A percentile compares a stretch with the other conserved stretches of the same genome.
These are phyloP conservation scores for Pestalotiopsis fici DNA, from an alignment of 2,329 filamentous ascomycete genomes.

Conservation along the genomic window DNA sequence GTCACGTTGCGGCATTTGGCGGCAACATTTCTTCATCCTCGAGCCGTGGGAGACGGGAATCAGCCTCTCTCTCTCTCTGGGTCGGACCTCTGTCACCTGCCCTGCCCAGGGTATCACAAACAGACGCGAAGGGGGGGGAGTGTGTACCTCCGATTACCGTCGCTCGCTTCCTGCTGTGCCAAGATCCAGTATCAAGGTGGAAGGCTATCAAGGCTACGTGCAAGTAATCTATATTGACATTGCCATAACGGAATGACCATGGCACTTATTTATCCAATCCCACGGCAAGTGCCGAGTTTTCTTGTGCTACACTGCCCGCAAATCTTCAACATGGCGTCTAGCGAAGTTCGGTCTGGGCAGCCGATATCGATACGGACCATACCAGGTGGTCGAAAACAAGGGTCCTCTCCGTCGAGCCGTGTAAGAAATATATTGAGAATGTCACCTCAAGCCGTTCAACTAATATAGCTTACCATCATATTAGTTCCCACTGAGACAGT, in stretches of 20 bases:
- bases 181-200: neutral
- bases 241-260: neutral
- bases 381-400: neutral
- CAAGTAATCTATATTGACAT: neutral
- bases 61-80: too few relatives aligned
- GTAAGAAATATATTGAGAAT: constrained; percentile 3
- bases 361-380: constrained; percentile 2
- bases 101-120: too few relatives aligned
- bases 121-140: too few relatives aligned
- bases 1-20: too few relatives aligned
- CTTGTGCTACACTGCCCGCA: neutral
- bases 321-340: neutral
- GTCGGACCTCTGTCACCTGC: too few relatives aligned
- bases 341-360: neutral
- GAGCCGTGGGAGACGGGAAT: too few relatives aligned
- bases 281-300: neutral
- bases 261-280: neutral
- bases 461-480: neutral
- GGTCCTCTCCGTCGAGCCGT: neutral
- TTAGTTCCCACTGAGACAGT: neutral
- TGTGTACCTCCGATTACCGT: neutral
- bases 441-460: neutral
- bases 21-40: too few relatives aligned
- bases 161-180: neutral
- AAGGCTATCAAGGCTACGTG: neutral